Evolutionary conservation across 1,139 yeast species (phyloP), one percentile per base, ranked within the genome.

Genomic region (Yamadazyma diddensiae): DNA sequence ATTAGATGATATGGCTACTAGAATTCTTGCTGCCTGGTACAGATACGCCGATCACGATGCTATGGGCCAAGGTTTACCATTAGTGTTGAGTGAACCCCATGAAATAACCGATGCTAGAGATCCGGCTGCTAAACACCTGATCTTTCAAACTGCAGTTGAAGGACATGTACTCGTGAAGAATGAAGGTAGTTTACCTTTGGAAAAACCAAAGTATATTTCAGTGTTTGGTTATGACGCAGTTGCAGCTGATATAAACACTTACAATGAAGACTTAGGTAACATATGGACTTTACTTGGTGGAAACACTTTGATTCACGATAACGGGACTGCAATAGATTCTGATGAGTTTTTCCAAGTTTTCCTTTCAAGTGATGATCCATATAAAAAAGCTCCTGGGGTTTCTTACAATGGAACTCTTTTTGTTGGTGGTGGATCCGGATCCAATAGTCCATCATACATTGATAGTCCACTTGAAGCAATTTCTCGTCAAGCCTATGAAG

Each of bases 11-110:
- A 78, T 78, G 84, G 82, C 65, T 1, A 68, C 70, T 9, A 55
- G 84, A 37, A 71, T 78, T 23, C 53, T 78, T 44, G 80, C 80
- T 38, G 73, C 81, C 1, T 75, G 80, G 80, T 72, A 81, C 2
- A 55, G 57, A 35, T 73, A 72, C 41, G 71, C 79, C 29, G 71
- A 69, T 43, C 70, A 71, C 47, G 61, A 66, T 32, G 67, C 77
- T 0, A 68, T 74, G 74, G 65, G 77, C 3, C 50, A 52, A 33
- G 67, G 66, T 37, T 65, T 26, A 76, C 78, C 6, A 54, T 62
- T 30, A 63, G 38, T 48, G 72, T 71, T 49, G 65, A 43, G 32
- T 54, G 50, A 46, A 56, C 53, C 27, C 47, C 55, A 51, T 13
- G 16, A 21, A 5, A 4, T 22, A 6, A 47, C 52, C 14, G 59